phyloP scores from a whole-genome alignment of 1,284 basidiomycete genomes.

The Cystobasidium sp. region DNA sequence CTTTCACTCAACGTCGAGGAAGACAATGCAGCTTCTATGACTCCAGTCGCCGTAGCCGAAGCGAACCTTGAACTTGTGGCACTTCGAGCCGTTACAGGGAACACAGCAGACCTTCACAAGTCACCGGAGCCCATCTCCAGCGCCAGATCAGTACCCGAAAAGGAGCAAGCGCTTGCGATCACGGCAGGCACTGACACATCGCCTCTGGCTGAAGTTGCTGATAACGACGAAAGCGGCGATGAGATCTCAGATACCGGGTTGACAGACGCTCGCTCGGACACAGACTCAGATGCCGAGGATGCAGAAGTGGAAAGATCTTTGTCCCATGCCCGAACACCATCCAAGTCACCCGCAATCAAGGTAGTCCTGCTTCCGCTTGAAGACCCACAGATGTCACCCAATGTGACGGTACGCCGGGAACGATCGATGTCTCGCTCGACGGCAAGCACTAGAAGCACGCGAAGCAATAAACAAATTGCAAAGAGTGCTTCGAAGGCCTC shows the following conservation, averaged over 20 bases:
- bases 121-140: too few relatives aligned
- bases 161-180: too few relatives aligned
- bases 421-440: constrained; percentile 30
- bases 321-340: background rate
- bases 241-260: background rate
- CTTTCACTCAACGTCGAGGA: too few relatives aligned
- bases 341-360: constrained; percentile 30
- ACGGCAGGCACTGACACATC: too few relatives aligned
- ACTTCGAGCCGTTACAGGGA: too few relatives aligned
- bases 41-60: too few relatives aligned
- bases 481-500: background rate
- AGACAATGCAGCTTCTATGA: too few relatives aligned
- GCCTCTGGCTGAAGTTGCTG: background rate
- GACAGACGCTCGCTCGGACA: background rate
- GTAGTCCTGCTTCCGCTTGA: constrained; percentile 7
- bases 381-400: constrained; percentile 34
- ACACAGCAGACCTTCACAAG: too few relatives aligned
- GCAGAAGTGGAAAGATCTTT: background rate
- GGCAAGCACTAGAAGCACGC: constrained; percentile 26
- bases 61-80: too few relatives aligned
- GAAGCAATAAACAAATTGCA: background rate
- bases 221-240: background rate
- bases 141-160: too few relatives aligned
- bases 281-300: constrained; percentile 27
- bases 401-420: constrained; percentile 27